These are phyloP conservation scores for Flaveria trinervia DNA, from an alignment of 129 eudicot genomes.

Conservation along the genomic window DNA sequence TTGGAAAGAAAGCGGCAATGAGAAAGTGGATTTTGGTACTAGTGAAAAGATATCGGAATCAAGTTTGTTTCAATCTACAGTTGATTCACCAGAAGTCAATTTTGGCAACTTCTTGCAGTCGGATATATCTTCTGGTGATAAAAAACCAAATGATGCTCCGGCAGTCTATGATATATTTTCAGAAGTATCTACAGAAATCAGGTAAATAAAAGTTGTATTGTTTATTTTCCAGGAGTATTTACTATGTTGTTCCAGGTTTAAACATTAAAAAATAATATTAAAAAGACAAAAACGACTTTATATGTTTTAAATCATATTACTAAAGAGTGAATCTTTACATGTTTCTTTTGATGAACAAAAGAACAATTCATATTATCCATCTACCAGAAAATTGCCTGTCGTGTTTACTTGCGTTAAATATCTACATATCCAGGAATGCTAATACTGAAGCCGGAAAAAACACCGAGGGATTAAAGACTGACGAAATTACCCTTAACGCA, in stretches of 20 bases:
- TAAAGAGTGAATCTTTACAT: background rate
- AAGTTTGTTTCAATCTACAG: slow-evolving; percentile 26
- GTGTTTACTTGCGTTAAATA: background rate
- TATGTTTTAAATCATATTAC: background rate
- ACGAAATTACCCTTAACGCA: slow-evolving; percentile 21
- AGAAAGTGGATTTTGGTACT: slow-evolving; percentile 23
- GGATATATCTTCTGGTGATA: slow-evolving; percentile 42
- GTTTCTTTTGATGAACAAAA: background rate
- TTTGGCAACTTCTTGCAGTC: slow-evolving; percentile 44
- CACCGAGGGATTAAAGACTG: slow-evolving; percentile 25
- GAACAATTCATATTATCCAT: slow-evolving; percentile 1
- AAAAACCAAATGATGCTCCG: slow-evolving; percentile 17
- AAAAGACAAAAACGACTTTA: background rate
- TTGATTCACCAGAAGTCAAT: slow-evolving; percentile 36
- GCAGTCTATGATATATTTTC: slow-evolving; percentile 30
- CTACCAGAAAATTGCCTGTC: background rate
- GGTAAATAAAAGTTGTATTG: slow-evolving; percentile 36
- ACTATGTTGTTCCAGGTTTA: background rate
- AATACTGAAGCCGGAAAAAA: slow-evolving; percentile 13
- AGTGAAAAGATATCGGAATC: slow-evolving; percentile 32
- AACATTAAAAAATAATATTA: background rate
- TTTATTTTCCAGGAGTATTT: background rate
- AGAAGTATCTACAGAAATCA: slow-evolving; percentile 37
- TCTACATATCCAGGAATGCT: slow-evolving; percentile 33
- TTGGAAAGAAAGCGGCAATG: slow-evolving; percentile 25